Evolutionary conservation across 2,329 filamentous ascomycete genomes (phyloP), one percentile per base, ranked within the genome.

Genomic region (Sporothrix mexicana): DNA sequence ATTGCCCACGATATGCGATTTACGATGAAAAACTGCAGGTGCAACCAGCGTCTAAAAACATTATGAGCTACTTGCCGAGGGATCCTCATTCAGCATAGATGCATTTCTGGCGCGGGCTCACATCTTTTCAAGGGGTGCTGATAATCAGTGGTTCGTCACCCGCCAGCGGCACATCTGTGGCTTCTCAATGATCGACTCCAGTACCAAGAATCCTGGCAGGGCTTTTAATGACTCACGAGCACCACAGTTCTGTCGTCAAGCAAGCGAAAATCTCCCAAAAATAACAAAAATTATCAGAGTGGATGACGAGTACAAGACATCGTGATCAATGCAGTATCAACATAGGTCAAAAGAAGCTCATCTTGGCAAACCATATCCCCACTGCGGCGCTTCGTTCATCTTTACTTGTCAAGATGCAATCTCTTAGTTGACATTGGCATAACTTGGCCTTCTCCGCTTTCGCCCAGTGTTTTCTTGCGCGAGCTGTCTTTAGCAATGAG

Each of bases 341-440:
- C 10, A 23, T 12, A 47, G 62, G 62, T 47, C n/a, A 17, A 66
- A 49, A 66, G 62, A 47, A 66, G 62, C 62, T 66, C 43, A 30
- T 49, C 43, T 49, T 66, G 43, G 20, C 23, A n/a, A 30, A 10
- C 15, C 51, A 55, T 3, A 20, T 23, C 17, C 43, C 30, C 59
- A 62, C 30, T 62, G 7, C 43, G 43, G 13, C 25, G 43, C 20
- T 45, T 47, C 62, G 20, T 30, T 49, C 20, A 12, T 25, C 62
- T 66, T 49, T 6, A 47, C 62, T 66, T 66, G 3, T 7, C 43
- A 6, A 25, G 17, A 6, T 20, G 36, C 1, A 36, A 43, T 23
- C 36, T 13, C 36, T 45, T 45, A 12, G 5, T 20, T 7, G 36
- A n/a, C 13, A 62, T 23, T 43, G 55, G 15, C 25, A 59, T 62